Conservation (phyloP, 2,329 filamentous ascomycete species). For the Thermomyces lanuginosus region DNA sequence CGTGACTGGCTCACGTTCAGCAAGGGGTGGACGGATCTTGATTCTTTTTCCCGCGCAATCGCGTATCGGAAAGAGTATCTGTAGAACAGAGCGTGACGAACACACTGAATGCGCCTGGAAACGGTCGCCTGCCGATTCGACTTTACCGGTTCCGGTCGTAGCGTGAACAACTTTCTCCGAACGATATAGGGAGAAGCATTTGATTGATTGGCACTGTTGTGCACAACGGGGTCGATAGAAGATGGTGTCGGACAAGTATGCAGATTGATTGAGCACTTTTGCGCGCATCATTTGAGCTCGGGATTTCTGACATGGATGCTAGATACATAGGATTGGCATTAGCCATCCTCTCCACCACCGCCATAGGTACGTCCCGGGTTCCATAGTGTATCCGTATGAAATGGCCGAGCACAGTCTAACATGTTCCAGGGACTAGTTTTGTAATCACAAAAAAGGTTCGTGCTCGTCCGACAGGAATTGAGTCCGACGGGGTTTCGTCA, state of each 20-base stretch:
- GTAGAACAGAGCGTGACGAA: too few relatives aligned
- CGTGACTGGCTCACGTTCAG: conserved; percentile 6
- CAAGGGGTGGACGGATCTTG: too few relatives aligned
- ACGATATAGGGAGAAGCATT: too few relatives aligned
- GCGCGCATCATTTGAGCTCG: not conserved
- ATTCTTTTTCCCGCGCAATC: too few relatives aligned
- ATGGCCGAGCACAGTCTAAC: conserved; percentile 6
- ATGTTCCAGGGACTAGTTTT: conserved; percentile 67
- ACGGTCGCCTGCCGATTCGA: too few relatives aligned
- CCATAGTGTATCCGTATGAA: not conserved
- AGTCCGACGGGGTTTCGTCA: too few relatives aligned
- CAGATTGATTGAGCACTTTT: not conserved
- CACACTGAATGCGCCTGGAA: too few relatives aligned
- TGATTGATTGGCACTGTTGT: not conserved
- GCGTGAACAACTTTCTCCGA: too few relatives aligned
- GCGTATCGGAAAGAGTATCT: too few relatives aligned
- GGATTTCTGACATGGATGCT: conserved; percentile 1
- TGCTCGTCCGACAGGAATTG: conserved; percentile 8
- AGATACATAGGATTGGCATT: conserved; percentile 33
- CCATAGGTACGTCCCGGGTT: conserved; percentile 22
- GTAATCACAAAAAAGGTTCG: conserved; percentile 95
- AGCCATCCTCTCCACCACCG: conserved; percentile 33
- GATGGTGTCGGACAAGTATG: conserved; percentile 31
- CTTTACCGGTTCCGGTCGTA: too few relatives aligned
- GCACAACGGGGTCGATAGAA: conserved; percentile 7